Evolutionary conservation across 2,329 filamentous ascomycete species (phyloP).

Genomic region (Colletotrichum kahawae): DNA sequence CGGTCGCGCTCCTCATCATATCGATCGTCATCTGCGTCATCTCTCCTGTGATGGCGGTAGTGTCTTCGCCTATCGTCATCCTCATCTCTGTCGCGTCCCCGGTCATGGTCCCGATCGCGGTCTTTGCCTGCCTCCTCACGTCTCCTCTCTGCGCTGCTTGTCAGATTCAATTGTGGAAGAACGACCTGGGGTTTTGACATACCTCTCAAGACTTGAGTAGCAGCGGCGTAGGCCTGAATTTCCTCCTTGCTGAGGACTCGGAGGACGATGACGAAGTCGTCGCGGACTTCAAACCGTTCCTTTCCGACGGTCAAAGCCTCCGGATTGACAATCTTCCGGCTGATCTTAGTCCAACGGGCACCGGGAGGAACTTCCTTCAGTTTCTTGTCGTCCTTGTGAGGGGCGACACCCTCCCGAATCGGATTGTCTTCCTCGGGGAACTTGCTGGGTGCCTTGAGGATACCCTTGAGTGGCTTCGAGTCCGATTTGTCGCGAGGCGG

Average conservation of each 20-base stretch:
- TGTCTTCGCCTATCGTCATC: conserved; percentile 25
- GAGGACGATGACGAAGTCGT: conserved; percentile 92
- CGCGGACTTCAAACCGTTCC: conserved; percentile 89
- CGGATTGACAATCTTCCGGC: conserved; percentile 85
- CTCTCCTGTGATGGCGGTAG: conserved; percentile 30
- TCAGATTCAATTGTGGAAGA: neutral
- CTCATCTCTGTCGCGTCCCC: conserved; percentile 29
- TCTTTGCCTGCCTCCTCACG: conserved; percentile 36
- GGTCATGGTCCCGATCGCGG: conserved; percentile 22
- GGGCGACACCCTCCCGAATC: conserved; percentile 87
- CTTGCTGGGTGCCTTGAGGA: conserved; percentile 82
- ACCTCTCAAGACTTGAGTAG: conserved; percentile 84
- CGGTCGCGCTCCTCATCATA: conserved; percentile 34
- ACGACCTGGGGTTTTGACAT: conserved; percentile 33
- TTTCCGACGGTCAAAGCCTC: conserved; percentile 86
- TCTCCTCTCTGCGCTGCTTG: conserved; percentile 32
- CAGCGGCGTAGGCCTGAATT: conserved; percentile 84
- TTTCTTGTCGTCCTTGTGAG: conserved; percentile 85
- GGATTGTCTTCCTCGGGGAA: conserved; percentile 89
- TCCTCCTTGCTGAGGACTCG: conserved; percentile 87
- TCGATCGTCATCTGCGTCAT: conserved; percentile 42
- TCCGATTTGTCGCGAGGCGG: conserved; percentile 68
- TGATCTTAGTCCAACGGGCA: conserved; percentile 93
- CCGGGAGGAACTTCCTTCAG: conserved; percentile 73
- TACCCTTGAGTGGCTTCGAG: conserved; percentile 77